Percentiles rank a stretch among this genome's conserved stretches.
These are phyloP conservation scores for Dysphania ambrosioides DNA, from an alignment of 148 eudicot species.

Conservation along the genomic window DNA sequence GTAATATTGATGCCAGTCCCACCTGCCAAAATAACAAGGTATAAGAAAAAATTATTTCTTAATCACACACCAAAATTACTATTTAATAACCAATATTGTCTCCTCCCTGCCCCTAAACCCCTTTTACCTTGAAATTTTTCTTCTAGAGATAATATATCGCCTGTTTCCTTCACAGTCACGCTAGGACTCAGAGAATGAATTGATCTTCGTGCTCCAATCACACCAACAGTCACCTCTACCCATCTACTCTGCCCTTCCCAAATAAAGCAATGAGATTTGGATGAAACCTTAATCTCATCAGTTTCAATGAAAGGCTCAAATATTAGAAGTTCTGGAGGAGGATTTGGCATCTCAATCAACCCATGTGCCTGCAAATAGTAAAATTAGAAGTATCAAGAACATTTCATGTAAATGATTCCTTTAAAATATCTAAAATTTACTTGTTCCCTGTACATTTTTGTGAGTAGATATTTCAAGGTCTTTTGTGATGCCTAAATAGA, in stretches of 20 bases:
- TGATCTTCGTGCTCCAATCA: constrained; percentile 65
- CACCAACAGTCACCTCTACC: constrained; percentile 90
- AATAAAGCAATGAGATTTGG: constrained; percentile 44
- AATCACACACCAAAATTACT: neutral
- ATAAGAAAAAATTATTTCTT: neutral
- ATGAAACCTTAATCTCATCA: constrained; percentile 69
- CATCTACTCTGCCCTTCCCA: constrained; percentile 90
- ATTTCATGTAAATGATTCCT: too few species aligned
- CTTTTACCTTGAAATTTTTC: constrained; percentile 83
- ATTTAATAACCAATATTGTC: neutral
- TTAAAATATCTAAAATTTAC: neutral
- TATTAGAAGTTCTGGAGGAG: constrained; percentile 72
- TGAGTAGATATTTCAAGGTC: too few species aligned
- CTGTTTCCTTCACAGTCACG: constrained; percentile 81
- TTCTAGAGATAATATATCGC: constrained; percentile 83
- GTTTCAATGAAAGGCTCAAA: constrained; percentile 94
- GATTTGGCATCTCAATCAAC: constrained; percentile 83
- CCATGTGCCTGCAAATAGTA: constrained; percentile 63
- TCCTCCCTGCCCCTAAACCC: too few species aligned
- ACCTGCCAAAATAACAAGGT: constrained; percentile 40
- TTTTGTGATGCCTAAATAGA: too few species aligned
- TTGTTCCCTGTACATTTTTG: neutral
- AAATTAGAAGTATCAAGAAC: neutral
- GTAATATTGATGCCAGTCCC: constrained; percentile 95
- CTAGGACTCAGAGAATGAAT: constrained; percentile 88